These are phyloP conservation scores for Lophium mytilinum DNA, from an alignment of 495 filamentous ascomycete genomes.

Conservation along the genomic window DNA sequence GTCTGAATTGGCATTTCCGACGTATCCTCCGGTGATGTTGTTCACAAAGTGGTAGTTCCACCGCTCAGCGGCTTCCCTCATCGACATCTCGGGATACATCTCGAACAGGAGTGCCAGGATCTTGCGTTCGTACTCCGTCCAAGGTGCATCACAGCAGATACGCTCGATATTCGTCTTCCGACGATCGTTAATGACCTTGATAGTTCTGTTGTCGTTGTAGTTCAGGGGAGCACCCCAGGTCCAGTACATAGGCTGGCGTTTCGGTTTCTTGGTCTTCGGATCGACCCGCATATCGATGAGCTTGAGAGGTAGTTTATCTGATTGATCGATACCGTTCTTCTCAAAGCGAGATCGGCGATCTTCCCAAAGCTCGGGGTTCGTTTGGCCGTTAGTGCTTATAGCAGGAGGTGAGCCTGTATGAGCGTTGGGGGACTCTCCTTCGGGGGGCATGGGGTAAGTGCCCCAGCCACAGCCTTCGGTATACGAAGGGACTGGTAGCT, in stretches of 20 bases:
- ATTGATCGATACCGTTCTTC: not conserved
- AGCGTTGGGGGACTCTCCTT: not conserved
- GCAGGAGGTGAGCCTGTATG: constrained; percentile 3
- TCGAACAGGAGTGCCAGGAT: not conserved
- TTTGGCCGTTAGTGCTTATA: constrained; percentile 1
- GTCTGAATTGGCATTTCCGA: not conserved
- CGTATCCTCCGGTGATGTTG: constrained; percentile 1
- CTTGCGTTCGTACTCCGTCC: constrained; percentile 5
- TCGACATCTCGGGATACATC: constrained; percentile 7
- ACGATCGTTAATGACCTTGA: constrained; percentile 8
- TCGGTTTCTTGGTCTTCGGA: not conserved
- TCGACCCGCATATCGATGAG: constrained; percentile 15
- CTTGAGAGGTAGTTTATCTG: not conserved
- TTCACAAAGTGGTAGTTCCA: constrained; percentile 1
- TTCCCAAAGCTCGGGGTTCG: constrained; percentile 4
- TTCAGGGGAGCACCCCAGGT: constrained; percentile 1
- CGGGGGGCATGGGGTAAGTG: not conserved
- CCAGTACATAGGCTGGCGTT: not conserved
- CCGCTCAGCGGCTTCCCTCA: constrained; percentile 12
- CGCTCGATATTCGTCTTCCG: constrained; percentile 1
- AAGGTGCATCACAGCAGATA: constrained; percentile 1
- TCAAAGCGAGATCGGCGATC: constrained; percentile 2
- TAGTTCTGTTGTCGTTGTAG: constrained; percentile 2
- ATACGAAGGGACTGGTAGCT: too few species aligned
- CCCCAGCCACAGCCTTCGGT: too few species aligned